Evolutionary conservation across 768 basidiomycete genomes (phyloP), one percentile per base, ranked within the genome.

Genomic region (Sistotremastrum niveocremeum): DNA sequence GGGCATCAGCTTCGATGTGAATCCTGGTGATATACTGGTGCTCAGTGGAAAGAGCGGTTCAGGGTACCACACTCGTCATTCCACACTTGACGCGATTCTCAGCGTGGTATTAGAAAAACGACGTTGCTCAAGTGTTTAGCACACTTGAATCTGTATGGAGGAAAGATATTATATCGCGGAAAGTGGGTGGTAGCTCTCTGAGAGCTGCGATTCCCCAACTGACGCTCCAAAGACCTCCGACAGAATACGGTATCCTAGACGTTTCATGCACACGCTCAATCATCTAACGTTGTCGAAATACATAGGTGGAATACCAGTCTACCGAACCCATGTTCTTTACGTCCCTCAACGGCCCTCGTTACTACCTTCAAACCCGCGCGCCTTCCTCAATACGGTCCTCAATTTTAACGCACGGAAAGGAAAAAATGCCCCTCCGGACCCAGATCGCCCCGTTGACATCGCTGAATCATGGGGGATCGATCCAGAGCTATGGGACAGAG

Each of bases 301-400:
- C 36, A 34, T 55, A 83, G 87, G 83, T 20, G 20, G 20, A 8
- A 74, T 90, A 28, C 86, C 90, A 3, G 57, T 59, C 11, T 94
- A 79, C 62, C 77, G 90, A 43, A 88, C 81, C 0, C 73, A 71
- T 46, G 78, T 94, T 3, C 73, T 81, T 48, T 94, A 94, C 59
- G 79, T 93, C 29, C 89, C 90, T 1, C 90, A 94, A 61, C 70
- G 90, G 37, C 82, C 90, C 0, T 84, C 88, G 1, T 67, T 93
- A n/a, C 74, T 94, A 20, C 76, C 87, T 1, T 83, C 82, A 4
- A 81, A 83, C 3, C 90, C 90, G 0, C 67, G 71, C 28, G 78
- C 81, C 48, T 86, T 93, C 53, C 63, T 91, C 46, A 56, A 61
- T 3, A 65, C 72, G 0, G 64, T 90, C 49, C 63, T 65, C 31